Conservation (phyloP, 169 alveolate genomes). For the Cryptosporidium parvum region DNA sequence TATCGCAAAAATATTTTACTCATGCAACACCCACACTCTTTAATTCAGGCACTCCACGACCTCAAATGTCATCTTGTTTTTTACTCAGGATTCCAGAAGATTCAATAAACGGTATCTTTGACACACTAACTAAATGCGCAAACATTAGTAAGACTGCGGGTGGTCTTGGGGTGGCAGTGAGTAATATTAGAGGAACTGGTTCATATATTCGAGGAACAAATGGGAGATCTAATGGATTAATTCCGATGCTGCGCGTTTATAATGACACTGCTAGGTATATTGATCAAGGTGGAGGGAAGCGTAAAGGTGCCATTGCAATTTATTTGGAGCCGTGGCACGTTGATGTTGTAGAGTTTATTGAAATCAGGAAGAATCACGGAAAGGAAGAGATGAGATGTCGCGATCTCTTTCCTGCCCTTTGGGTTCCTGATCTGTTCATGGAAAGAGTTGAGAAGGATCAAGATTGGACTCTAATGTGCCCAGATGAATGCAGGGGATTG, state of each 20-base stretch:
- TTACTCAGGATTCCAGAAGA: slow-evolving; percentile 94
- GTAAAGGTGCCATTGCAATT: slow-evolving; percentile 98
- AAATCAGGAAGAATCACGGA: slow-evolving; percentile 96
- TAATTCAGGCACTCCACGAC: slow-evolving; percentile 96
- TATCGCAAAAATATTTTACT: slow-evolving; percentile 95
- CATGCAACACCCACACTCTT: slow-evolving; percentile 99
- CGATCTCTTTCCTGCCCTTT: slow-evolving; percentile 97
- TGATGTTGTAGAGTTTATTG: slow-evolving; percentile 95
- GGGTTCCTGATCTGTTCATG: slow-evolving; percentile 99
- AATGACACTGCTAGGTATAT: slow-evolving; percentile 89
- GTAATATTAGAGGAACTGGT: slow-evolving; percentile 94
- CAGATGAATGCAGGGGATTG: slow-evolving; percentile 97
- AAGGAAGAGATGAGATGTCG: slow-evolving; percentile 97
- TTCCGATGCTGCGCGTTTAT: slow-evolving; percentile 98
- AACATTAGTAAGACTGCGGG: slow-evolving; percentile 98
- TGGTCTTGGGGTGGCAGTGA: slow-evolving; percentile 97
- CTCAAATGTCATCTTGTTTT: slow-evolving; percentile 97
- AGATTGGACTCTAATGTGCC: slow-evolving; percentile 98
- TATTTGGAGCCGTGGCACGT: slow-evolving; percentile 99
- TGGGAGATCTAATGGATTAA: slow-evolving; percentile 97
- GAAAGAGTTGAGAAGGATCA: slow-evolving; percentile 94
- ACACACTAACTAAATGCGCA: slow-evolving; percentile 95
- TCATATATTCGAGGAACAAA: slow-evolving; percentile 98
- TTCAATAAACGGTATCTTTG: slow-evolving; percentile 97
- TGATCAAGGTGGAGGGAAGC: slow-evolving; percentile 92